Percentiles rank a stretch among this genome's conserved stretches.
Evolutionary conservation across 257 asterid genomes (phyloP).

Genomic region (Fraxinus excelsior): DNA sequence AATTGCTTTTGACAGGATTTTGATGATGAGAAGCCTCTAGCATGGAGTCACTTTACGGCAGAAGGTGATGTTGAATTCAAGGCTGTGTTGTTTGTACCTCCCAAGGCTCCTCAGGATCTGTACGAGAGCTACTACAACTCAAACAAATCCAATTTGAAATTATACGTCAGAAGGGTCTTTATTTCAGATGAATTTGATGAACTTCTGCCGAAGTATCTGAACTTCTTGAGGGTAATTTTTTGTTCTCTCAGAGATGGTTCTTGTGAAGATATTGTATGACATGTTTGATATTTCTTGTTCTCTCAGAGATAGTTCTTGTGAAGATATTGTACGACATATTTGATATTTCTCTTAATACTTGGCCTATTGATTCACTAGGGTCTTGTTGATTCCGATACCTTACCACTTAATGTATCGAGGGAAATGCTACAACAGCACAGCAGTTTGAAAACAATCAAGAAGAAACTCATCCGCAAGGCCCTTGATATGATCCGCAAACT

Average conservation of each 20-base stretch:
- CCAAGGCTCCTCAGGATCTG: slow-evolving; percentile 92
- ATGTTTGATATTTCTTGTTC: too few species aligned
- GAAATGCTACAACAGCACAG: slow-evolving; percentile 98
- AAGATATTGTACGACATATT: not conserved
- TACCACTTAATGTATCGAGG: slow-evolving; percentile 94
- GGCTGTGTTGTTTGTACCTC: slow-evolving; percentile 86
- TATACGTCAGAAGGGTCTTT: slow-evolving; percentile 82
- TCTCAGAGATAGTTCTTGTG: slow-evolving; percentile 3
- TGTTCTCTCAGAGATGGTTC: slow-evolving; percentile 11
- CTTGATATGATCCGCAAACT: slow-evolving; percentile 95
- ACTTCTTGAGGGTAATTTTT: slow-evolving; percentile 70
- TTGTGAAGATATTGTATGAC: not conserved
- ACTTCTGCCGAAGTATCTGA: slow-evolving; percentile 84
- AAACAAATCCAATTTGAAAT: slow-evolving; percentile 78
- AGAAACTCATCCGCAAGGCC: slow-evolving; percentile 96
- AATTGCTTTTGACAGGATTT: slow-evolving; percentile 53
- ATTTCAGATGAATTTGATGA: slow-evolving; percentile 95
- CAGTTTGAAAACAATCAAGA: slow-evolving; percentile 94
- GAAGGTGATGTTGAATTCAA: slow-evolving; percentile 98
- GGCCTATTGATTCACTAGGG: slow-evolving; percentile 52
- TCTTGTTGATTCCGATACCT: slow-evolving; percentile 95
- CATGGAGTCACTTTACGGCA: slow-evolving; percentile 96
- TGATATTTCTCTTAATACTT: slow-evolving; percentile 17
- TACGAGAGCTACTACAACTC: slow-evolving; percentile 89
- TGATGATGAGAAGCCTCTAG: slow-evolving; percentile 74